Percentiles rank a stretch among this genome's conserved stretches.
phyloP scores from a whole-genome alignment of 2,329 filamentous ascomycete genomes.

The Fusarium cicatricum region DNA sequence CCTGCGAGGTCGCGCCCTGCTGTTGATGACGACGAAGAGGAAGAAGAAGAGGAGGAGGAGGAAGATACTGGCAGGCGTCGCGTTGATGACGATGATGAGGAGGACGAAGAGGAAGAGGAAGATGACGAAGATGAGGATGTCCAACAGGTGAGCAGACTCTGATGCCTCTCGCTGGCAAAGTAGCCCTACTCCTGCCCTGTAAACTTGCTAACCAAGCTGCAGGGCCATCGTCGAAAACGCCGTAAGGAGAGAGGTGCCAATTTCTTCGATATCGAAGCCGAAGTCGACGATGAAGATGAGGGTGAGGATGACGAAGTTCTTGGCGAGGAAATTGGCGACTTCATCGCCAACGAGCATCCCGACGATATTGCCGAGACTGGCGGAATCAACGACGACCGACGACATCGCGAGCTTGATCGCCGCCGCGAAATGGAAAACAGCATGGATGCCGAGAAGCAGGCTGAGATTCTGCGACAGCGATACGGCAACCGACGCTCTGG shows the following conservation, averaged over 20 bases:
- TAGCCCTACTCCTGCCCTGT: neutral
- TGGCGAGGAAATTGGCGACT: constrained; percentile 80
- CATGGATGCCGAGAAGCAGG: constrained; percentile 93
- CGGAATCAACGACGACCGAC: constrained; percentile 85
- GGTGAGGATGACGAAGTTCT: constrained; percentile 91
- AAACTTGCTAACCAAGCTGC: constrained; percentile 28
- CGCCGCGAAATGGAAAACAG: constrained; percentile 87
- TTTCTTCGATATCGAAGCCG: constrained; percentile 98
- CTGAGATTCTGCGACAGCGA: constrained; percentile 83
- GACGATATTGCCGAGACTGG: constrained; percentile 86
- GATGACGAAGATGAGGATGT: constrained; percentile 74
- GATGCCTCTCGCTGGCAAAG: constrained; percentile 3
- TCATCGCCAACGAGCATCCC: constrained; percentile 88
- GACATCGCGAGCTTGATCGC: constrained; percentile 93
- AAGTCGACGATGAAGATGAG: constrained; percentile 95
- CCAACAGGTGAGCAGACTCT: constrained; percentile 60
- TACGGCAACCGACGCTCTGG: constrained; percentile 81
- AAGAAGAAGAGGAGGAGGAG: constrained; percentile 44
- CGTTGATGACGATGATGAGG: constrained; percentile 53
- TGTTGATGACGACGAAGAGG: constrained; percentile 56
- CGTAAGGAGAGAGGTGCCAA: constrained; percentile 78
- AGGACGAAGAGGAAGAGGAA: constrained; percentile 70
- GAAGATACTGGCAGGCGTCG: constrained; percentile 47
- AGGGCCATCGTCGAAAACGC: constrained; percentile 81
- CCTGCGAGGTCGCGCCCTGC: constrained; percentile 42